Evolutionary conservation across 106 monocot genomes (phyloP).

Genomic region (Dioscorea alata): DNA sequence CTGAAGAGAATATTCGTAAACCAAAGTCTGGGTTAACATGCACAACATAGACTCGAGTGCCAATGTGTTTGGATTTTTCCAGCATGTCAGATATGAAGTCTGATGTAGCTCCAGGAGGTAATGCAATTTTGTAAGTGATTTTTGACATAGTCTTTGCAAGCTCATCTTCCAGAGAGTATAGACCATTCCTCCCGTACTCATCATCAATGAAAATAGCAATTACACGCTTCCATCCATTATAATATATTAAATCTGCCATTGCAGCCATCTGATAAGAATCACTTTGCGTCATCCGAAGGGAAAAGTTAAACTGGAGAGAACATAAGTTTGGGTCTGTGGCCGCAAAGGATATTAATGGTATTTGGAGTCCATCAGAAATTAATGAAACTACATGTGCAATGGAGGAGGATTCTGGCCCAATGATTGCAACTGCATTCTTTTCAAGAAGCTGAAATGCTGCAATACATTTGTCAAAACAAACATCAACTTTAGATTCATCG

Average conservation of each 20-base stretch:
- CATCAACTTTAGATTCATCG: no score
- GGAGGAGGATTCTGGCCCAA: conserved; percentile 73
- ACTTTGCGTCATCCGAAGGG: conserved; percentile 48
- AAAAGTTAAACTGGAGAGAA: conserved; percentile 63
- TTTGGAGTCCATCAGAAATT: conserved; percentile 40
- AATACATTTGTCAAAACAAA: neutral
- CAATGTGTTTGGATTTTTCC: conserved; percentile 31
- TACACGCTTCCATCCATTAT: conserved; percentile 56
- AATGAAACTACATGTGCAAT: conserved; percentile 61
- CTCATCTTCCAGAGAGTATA: conserved; percentile 35
- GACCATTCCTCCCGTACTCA: conserved; percentile 60
- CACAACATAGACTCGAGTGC: conserved; percentile 61
- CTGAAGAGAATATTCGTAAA: conserved; percentile 43
- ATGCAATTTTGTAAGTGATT: conserved; percentile 34
- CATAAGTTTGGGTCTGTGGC: conserved; percentile 76
- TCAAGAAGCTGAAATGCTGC: conserved; percentile 53
- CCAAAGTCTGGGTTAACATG: conserved; percentile 68
- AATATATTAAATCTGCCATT: conserved; percentile 51
- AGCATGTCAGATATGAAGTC: conserved; percentile 27
- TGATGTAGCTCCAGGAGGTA: conserved; percentile 28
- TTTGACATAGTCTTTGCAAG: conserved; percentile 34
- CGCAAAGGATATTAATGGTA: conserved; percentile 74
- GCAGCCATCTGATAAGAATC: conserved; percentile 78
- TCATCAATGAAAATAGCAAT: conserved; percentile 58
- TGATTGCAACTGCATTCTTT: conserved; percentile 49